Evolutionary conservation across 208 protist species (phyloP), one percentile per base, ranked within the genome.

Genomic region (Acanthamoeba castellanii): DNA sequence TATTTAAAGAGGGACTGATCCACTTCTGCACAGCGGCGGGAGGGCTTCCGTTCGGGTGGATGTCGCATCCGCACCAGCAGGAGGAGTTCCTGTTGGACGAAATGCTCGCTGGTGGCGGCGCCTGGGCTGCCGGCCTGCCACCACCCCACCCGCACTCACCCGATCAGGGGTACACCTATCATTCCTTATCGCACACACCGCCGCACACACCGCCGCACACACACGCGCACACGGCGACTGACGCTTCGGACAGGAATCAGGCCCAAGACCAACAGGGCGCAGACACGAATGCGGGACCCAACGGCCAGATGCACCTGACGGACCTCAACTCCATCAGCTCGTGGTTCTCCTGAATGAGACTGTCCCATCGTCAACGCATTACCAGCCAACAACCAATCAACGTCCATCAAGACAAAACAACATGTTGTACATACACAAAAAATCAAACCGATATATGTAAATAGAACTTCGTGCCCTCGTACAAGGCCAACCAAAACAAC

Each of bases 401-500:
- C 13, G 8, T 55, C 50, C 13, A 13, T 55, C 13, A 5, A 55
- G 5, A 55, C 50, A 5, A 55, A 55, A 5, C 50, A 55, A 55
- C 50, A n/a, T n/a, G n/a, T n/a, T n/a, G n/a, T n/a, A n/a, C n/a
- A n/a, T n/a, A n/a, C n/a, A n/a, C n/a, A n/a, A n/a, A n/a, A n/a
- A n/a, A n/a, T n/a, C n/a, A n/a, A n/a, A n/a, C n/a, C n/a, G n/a
- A n/a, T n/a, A n/a, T n/a, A n/a, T n/a, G n/a, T n/a, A n/a, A n/a
- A 70, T 37, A 87, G 78, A 87, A 87, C 50, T 87, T 87, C 18
- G 78, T 37, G 6, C 13, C 50, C 37, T 55, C 78, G 37, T 87
- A 87, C 50, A 87, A 87, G 42, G 50, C 42, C 20, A 59, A 87
- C 20, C 27, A n/a, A 59, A 37, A 87, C 32, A 87, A 87, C 20